Evolutionary conservation across 164 flowering plant species (phyloP).

Genomic region (Nelumbo lutea): DNA sequence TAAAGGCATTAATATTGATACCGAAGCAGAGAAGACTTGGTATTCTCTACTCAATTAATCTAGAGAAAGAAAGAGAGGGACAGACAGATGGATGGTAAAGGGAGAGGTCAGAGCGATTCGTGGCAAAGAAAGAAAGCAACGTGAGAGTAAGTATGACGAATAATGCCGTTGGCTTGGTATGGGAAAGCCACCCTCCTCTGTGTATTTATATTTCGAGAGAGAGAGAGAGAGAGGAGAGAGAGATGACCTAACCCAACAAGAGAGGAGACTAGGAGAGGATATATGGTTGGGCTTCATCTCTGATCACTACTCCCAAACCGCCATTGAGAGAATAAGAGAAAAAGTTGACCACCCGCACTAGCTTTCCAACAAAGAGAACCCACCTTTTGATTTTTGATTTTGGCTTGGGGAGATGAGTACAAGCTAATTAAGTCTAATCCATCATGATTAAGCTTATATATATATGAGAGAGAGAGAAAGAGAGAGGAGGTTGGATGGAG

Average conservation of each 20-base stretch:
- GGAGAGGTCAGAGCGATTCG: background rate
- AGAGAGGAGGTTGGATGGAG: background rate
- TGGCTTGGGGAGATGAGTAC: constrained; percentile 14
- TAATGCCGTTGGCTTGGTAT: constrained; percentile 1
- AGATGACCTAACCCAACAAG: constrained; percentile 16
- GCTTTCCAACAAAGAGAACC: constrained; percentile 13
- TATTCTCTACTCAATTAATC: constrained; percentile 4
- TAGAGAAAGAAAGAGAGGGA: background rate
- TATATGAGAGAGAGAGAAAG: background rate
- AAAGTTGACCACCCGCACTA: constrained; percentile 4
- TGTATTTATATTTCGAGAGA: background rate
- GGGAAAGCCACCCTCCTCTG: background rate
- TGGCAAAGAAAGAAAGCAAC: constrained; percentile 15
- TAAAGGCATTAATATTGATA: constrained; percentile 18
- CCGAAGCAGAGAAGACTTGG: constrained; percentile 7
- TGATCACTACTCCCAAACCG: constrained; percentile 2
- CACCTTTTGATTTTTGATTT: constrained; percentile 3
- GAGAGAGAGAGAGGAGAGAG: background rate
- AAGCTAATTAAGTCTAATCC: constrained; percentile 9
- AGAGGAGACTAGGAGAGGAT: background rate
- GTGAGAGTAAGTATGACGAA: constrained; percentile 3
- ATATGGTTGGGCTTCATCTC: constrained; percentile 3
- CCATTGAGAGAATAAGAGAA: background rate
- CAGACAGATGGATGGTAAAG: background rate
- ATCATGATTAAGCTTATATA: background rate